Percentiles rank a stretch among this genome's conserved stretches.
Conservation (phyloP, 352 stramenopile species). For the Aphanomyces cochlioides region DNA sequence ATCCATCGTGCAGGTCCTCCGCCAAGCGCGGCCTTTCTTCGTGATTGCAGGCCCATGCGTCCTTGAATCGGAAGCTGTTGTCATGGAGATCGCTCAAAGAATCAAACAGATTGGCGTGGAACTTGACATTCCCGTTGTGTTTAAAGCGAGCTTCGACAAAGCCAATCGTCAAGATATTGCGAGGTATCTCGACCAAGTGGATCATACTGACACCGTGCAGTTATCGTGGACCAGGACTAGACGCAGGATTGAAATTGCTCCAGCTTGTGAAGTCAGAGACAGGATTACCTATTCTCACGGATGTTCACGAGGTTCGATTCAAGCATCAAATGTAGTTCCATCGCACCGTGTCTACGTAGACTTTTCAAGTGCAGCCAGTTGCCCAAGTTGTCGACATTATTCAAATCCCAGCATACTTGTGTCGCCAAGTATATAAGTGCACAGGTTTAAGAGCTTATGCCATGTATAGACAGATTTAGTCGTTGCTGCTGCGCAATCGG, state of each 20-base stretch:
- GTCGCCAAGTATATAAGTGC: constrained; percentile 42
- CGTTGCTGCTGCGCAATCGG: constrained; percentile 64
- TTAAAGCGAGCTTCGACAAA: constrained; percentile 89
- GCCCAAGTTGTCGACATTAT: constrained; percentile 74
- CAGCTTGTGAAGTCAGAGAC: constrained; percentile 65
- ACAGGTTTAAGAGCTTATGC: neutral
- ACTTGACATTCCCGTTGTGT: constrained; percentile 74
- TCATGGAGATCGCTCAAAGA: constrained; percentile 63
- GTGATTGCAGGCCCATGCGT: constrained; percentile 80
- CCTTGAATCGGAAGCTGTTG: constrained; percentile 62
- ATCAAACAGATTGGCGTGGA: constrained; percentile 50
- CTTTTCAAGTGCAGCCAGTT: constrained; percentile 63
- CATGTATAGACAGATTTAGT: constrained; percentile 69
- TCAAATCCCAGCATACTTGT: constrained; percentile 86
- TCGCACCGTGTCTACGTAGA: constrained; percentile 36
- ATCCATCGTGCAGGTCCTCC: constrained; percentile 49
- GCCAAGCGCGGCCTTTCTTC: constrained; percentile 69
- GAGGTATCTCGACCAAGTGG: constrained; percentile 31
- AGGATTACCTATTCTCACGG: constrained; percentile 73
- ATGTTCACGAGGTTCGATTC: constrained; percentile 54
- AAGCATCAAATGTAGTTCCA: neutral
- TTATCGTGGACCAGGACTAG: constrained; percentile 72
- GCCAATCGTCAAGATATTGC: constrained; percentile 79
- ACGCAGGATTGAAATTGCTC: constrained; percentile 65
- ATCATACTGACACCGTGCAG: constrained; percentile 31